Evolutionary conservation across 495 filamentous ascomycete genomes (phyloP).

Genomic region (Pyrenula massariospora): DNA sequence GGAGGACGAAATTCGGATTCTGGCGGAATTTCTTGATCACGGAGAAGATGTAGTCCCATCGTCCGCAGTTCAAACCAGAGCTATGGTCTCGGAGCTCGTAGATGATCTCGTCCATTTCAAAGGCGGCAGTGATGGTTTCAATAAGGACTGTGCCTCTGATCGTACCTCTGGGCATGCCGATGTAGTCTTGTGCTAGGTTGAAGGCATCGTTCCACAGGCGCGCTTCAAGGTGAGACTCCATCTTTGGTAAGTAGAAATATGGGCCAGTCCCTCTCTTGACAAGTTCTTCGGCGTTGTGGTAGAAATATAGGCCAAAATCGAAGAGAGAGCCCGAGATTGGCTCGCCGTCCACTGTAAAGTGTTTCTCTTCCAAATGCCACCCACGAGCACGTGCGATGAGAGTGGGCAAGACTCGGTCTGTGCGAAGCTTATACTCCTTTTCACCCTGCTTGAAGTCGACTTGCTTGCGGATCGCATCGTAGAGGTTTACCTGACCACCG

Average conservation of each 20-base stretch:
- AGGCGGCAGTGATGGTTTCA: slow-evolving; percentile 97
- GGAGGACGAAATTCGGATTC: slow-evolving; percentile 83
- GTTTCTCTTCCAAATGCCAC: slow-evolving; percentile 97
- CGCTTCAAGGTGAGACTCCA: slow-evolving; percentile 97
- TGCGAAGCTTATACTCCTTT: slow-evolving; percentile 96
- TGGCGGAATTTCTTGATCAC: slow-evolving; percentile 99
- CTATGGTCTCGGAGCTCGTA: slow-evolving; percentile 97
- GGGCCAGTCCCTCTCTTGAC: slow-evolving; percentile 76
- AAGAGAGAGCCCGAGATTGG: slow-evolving; percentile 89
- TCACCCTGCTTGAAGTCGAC: slow-evolving; percentile 92
- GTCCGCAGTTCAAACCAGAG: slow-evolving; percentile 93
- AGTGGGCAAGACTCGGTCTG: slow-evolving; percentile 66
- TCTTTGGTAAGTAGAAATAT: slow-evolving; percentile 99
- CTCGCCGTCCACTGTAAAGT: slow-evolving; percentile 92
- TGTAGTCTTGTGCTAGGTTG: slow-evolving; percentile 89
- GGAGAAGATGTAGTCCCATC: slow-evolving; percentile 99
- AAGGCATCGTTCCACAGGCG: slow-evolving; percentile 98
- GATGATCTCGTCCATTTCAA: slow-evolving; percentile 99
- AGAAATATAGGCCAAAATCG: slow-evolving; percentile 98
- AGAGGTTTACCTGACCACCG: slow-evolving; percentile 95
- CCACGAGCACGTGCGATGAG: slow-evolving; percentile 80
- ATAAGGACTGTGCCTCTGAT: slow-evolving; percentile 95
- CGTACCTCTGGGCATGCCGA: slow-evolving; percentile 80
- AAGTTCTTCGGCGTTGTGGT: slow-evolving; percentile 91
- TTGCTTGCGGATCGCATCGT: slow-evolving; percentile 89